phyloP scores from a whole-genome alignment of 2,329 filamentous ascomycete genomes.

The Pseudonectria foliicola region DNA sequence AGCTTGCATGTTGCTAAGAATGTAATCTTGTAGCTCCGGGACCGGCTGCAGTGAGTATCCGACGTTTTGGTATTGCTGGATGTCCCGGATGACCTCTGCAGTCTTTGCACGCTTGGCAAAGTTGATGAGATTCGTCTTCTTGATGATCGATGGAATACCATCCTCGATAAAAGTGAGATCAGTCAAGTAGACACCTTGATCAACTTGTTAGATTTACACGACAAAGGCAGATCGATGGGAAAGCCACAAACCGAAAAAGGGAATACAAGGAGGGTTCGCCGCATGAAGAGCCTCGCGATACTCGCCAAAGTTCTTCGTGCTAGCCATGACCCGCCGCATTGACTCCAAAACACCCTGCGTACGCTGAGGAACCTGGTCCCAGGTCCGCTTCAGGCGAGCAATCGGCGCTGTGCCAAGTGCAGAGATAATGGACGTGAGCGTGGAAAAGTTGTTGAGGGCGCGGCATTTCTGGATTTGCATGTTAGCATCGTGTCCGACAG shows the following conservation, averaged over 20 bases:
- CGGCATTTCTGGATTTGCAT: slow-evolving; percentile 71
- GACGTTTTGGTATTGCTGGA: slow-evolving; percentile 97
- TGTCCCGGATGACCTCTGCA: slow-evolving; percentile 95
- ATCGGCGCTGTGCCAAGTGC: slow-evolving; percentile 92
- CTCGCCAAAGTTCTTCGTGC: slow-evolving; percentile 96
- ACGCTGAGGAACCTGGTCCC: slow-evolving; percentile 85
- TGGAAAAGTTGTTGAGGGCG: slow-evolving; percentile 90
- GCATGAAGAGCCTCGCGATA: slow-evolving; percentile 90
- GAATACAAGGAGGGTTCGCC: slow-evolving; percentile 93
- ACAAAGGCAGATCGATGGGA: neutral
- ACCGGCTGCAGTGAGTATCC: slow-evolving; percentile 90
- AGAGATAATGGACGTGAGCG: slow-evolving; percentile 94
- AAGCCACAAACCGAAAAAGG: slow-evolving; percentile 74
- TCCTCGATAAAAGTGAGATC: slow-evolving; percentile 98
- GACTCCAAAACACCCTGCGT: slow-evolving; percentile 74
- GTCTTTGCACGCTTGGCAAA: slow-evolving; percentile 98
- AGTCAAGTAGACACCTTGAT: slow-evolving; percentile 82
- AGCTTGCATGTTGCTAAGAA: slow-evolving; percentile 90
- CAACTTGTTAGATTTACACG: slow-evolving; percentile 2
- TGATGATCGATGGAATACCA: slow-evolving; percentile 91
- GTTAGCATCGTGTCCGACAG: slow-evolving; percentile 8
- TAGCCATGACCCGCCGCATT: slow-evolving; percentile 93
- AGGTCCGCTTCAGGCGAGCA: slow-evolving; percentile 85
- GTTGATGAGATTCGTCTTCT: slow-evolving; percentile 95
- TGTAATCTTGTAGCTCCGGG: slow-evolving; percentile 90